These are phyloP conservation scores for Colletotrichum chrysophilum DNA, from an alignment of 2,329 filamentous ascomycete genomes.

Conservation along the genomic window DNA sequence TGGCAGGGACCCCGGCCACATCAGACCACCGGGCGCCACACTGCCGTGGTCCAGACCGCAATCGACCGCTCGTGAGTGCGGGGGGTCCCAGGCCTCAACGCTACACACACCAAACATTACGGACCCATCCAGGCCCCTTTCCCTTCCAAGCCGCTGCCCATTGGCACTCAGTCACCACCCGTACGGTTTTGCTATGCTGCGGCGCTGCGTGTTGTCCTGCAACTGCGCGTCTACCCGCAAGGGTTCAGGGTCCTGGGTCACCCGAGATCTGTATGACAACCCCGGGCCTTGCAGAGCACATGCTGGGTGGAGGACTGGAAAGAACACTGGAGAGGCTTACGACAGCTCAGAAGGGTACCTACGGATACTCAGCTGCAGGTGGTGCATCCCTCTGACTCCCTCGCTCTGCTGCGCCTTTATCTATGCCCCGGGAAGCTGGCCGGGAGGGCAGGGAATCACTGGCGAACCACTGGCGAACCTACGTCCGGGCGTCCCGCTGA, in stretches of 20 bases:
- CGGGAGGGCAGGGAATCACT: not conserved
- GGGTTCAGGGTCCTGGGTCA: not conserved
- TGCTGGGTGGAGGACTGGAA: not conserved
- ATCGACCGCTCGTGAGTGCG: slow-evolving; percentile 15
- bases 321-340: not conserved
- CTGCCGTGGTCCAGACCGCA: slow-evolving; percentile 16
- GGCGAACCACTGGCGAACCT: not conserved
- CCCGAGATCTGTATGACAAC: not conserved
- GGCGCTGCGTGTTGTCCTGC: not conserved
- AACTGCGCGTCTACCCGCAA: slow-evolving; percentile 4
- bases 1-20: slow-evolving; percentile 10
- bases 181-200: not conserved
- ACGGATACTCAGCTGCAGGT: not conserved
- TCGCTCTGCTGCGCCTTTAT: not conserved
- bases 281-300: not conserved
- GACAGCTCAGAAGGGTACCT: not conserved
- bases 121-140: not conserved
- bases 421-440: not conserved
- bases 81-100: not conserved
- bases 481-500: not conserved
- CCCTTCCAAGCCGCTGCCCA: not conserved
- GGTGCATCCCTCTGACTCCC: not conserved
- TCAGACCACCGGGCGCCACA: slow-evolving; percentile 10
- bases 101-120: not conserved
- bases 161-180: not conserved